Percentiles rank a stretch among this genome's conserved stretches.
These are phyloP conservation scores for Hypoxylon sp. DNA, from an alignment of 2,329 filamentous ascomycete species.

Conservation along the genomic window DNA sequence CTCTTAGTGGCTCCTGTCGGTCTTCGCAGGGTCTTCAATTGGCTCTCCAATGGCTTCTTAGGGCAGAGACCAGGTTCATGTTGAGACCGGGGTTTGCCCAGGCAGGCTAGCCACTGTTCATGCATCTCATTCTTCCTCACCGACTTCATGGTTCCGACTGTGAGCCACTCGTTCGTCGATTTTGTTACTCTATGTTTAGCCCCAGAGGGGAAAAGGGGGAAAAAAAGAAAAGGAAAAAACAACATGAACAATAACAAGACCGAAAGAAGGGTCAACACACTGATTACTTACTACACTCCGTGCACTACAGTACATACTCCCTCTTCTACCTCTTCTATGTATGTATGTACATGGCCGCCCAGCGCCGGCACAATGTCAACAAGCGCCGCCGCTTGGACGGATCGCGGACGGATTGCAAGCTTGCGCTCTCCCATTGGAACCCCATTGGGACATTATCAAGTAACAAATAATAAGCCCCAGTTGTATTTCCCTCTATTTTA, in stretches of 20 bases:
- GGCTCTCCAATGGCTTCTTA: slow-evolving; percentile 48
- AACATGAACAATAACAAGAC: slow-evolving; percentile 9
- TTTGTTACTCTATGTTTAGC: slow-evolving; percentile 28
- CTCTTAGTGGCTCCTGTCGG: slow-evolving; percentile 48
- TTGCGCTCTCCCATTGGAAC: slow-evolving; percentile 25
- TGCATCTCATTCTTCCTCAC: slow-evolving; percentile 61
- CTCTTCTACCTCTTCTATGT: background rate
- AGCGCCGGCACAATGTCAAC: slow-evolving; percentile 21
- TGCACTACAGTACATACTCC: background rate
- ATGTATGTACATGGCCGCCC: slow-evolving; percentile 11
- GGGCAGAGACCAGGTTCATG: slow-evolving; percentile 48
- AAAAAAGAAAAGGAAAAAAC: slow-evolving; percentile 24
- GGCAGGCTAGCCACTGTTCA: slow-evolving; percentile 56
- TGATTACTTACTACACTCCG: background rate
- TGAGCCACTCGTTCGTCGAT: slow-evolving; percentile 48
- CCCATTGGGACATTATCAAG: background rate
- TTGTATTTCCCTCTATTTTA: slow-evolving; percentile 41
- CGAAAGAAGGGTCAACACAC: slow-evolving; percentile 13
- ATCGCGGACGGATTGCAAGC: slow-evolving; percentile 1
- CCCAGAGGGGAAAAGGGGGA: slow-evolving; percentile 26
- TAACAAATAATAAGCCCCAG: slow-evolving; percentile 41
- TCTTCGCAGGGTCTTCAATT: slow-evolving; percentile 54
- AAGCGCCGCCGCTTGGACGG: slow-evolving; percentile 21
- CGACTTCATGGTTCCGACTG: slow-evolving; percentile 56
- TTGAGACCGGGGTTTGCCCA: slow-evolving; percentile 48